These are phyloP conservation scores for Zarea fungicola DNA, from an alignment of 2,329 filamentous ascomycete genomes.

Conservation along the genomic window DNA sequence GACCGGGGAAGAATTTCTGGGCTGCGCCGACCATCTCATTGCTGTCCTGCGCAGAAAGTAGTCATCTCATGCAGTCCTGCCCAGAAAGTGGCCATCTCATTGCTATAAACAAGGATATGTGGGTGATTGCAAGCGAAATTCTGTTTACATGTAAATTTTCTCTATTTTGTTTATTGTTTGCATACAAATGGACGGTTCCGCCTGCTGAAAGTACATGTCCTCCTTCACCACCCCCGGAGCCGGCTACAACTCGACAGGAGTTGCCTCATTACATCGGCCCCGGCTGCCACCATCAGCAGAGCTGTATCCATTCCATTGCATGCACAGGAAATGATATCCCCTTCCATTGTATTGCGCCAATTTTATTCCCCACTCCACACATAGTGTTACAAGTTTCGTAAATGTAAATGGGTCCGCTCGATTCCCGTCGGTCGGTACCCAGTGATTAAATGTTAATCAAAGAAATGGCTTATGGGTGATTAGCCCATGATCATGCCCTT, in stretches of 20 bases:
- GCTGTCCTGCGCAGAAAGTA: conserved; percentile 8
- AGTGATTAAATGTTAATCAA: conserved; percentile 11
- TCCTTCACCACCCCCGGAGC: conserved; percentile 6
- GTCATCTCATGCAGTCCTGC: not conserved
- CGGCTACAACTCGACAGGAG: not conserved
- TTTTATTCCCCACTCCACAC: conserved; percentile 11
- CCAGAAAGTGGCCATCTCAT: not conserved
- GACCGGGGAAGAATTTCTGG: conserved; percentile 12
- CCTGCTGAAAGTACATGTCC: not conserved
- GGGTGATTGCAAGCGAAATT: not conserved
- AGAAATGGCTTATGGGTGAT: conserved; percentile 18
- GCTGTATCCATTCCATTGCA: conserved; percentile 1
- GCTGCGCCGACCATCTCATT: conserved; percentile 13
- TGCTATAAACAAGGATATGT: no score
- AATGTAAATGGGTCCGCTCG: conserved; percentile 6
- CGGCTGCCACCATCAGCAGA: not conserved
- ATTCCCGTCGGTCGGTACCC: conserved; percentile 6
- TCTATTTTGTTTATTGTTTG: conserved; percentile 11
- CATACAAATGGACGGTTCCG: conserved; percentile 11
- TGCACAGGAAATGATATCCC: conserved; percentile 5
- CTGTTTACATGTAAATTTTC: conserved; percentile 10
- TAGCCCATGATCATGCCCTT: conserved; percentile 69
- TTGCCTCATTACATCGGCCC: conserved; percentile 7
- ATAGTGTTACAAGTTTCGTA: conserved; percentile 15
- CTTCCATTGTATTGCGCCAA: conserved; percentile 13